A percentile compares a stretch with the other conserved stretches of the same genome.
These are phyloP conservation scores for Aspergillus ostianus DNA, from an alignment of 495 filamentous ascomycete genomes.

Conservation along the genomic window DNA sequence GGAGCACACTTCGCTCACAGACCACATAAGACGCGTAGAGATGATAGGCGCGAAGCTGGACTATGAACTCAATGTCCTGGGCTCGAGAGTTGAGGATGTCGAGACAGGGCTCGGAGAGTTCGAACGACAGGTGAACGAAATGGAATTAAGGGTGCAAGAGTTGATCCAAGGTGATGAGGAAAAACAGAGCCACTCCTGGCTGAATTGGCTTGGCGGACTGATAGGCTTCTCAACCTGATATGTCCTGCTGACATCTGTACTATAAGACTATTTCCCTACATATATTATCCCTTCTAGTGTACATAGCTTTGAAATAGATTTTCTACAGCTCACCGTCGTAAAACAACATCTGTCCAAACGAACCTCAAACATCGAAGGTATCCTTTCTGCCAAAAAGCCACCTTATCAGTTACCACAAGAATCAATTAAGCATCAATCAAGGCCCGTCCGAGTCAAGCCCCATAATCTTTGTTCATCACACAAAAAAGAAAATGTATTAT, in stretches of 20 bases:
- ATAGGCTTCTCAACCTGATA: conserved; percentile 29
- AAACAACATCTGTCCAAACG: not conserved
- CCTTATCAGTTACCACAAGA: not conserved
- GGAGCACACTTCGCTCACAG: conserved; percentile 65
- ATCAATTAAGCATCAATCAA: not conserved
- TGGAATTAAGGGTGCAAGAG: conserved; percentile 72
- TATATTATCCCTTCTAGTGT: conserved; percentile 24
- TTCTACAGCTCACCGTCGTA: conserved; percentile 3
- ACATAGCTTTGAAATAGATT: conserved; percentile 22
- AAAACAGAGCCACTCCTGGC: conserved; percentile 58
- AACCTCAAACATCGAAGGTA: too few species aligned
- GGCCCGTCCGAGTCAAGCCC: not conserved
- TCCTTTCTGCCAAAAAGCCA: too few species aligned
- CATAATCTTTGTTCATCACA: not conserved
- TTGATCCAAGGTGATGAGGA: conserved; percentile 63
- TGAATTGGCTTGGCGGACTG: conserved; percentile 45
- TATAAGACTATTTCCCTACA: conserved; percentile 2
- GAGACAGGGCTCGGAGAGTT: conserved; percentile 81
- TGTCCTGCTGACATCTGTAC: conserved; percentile 2
- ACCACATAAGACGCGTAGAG: conserved; percentile 79
- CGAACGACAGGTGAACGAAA: conserved; percentile 71
- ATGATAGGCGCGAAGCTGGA: conserved; percentile 83
- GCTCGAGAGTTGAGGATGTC: conserved; percentile 82
- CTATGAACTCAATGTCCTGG: conserved; percentile 82
- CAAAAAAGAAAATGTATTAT: conserved; percentile 9